Evolutionary conservation across 345 rosid genomes (phyloP), one percentile per base, ranked within the genome.

Genomic region (Eucalyptus globulus): DNA sequence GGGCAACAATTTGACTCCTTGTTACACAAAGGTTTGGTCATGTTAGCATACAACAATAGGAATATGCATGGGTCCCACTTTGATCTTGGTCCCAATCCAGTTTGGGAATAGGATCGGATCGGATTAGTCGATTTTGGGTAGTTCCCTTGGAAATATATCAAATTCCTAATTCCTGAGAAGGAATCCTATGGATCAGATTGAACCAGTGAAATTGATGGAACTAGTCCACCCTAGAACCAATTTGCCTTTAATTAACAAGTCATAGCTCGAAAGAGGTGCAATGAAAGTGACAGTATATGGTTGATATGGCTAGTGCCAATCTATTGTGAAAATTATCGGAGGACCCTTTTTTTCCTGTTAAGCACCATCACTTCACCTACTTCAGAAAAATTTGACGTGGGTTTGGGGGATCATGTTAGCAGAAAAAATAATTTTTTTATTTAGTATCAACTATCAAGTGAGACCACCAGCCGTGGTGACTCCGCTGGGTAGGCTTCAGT

Each of bases 211-310:
- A 65, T 14, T 7, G 72, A 65, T 4, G 14, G 17, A 65, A n/a
- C n/a, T 1, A 2, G 2, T 3, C 14, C 16, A 60, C 4, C 31
- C 15, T 60, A 27, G 1, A 60, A 60, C 3, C 15, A 0, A 60
- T 12, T 0, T 6, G 31, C 1, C 37, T 5, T 14, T 14, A 14
- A 65, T 14, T 15, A 7, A 13, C 72, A 14, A 65, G 72, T 14
- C 34, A 27, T 29, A 62, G 17, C 19, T 14, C 5, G 3, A 14
- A 9, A 31, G 37, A 27, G 69, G 2, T 29, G 69, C 16, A 27
- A 6, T 60, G 69, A 60, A 27, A 60, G 4, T 60, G 34, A 12
- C 1, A 13, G 1, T 27, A 1, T 27, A 60, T 27, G 69, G n/a
- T 27, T 27, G 16, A 60, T 3, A 29, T 60, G 34, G 8, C 16